A percentile compares a stretch with the other conserved stretches of the same genome.
These are phyloP conservation scores for Fusarium tricinctum DNA, from an alignment of 2,329 filamentous ascomycete genomes.

Conservation along the genomic window DNA sequence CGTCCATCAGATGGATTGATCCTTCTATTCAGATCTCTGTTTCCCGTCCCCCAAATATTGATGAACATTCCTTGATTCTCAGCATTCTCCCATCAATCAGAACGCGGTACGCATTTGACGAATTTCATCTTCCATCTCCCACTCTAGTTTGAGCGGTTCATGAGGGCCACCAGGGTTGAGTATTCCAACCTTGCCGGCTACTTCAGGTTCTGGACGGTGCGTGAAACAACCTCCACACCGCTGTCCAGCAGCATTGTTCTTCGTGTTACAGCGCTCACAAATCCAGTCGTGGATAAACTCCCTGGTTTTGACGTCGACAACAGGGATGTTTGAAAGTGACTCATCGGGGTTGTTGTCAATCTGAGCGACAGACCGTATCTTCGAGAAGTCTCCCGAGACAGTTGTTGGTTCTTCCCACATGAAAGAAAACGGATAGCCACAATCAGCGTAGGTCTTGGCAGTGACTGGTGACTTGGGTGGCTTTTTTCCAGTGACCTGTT, in stretches of 20 bases:
- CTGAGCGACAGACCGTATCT: background rate
- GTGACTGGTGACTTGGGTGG: background rate
- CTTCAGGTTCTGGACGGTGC: too few relatives aligned
- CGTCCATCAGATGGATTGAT: too few relatives aligned
- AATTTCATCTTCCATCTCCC: background rate
- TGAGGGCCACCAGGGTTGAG: background rate
- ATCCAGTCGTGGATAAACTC: background rate
- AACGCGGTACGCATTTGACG: accelerated
- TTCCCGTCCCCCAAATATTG: too few relatives aligned
- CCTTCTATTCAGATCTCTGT: too few relatives aligned
- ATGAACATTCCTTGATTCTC: too few relatives aligned
- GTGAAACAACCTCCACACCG: background rate
- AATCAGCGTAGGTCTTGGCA: background rate
- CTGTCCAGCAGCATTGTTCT: background rate
- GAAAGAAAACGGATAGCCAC: background rate
- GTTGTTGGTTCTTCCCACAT: background rate
- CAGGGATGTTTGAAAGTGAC: background rate
- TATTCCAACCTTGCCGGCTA: background rate
- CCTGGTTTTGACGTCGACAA: background rate
- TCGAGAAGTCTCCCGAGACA: background rate
- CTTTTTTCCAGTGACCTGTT: background rate
- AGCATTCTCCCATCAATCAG: background rate
- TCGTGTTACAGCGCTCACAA: background rate
- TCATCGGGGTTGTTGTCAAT: background rate
- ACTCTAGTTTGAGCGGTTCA: background rate